These are phyloP conservation scores for Liriodendron chinense DNA, from an alignment of 164 flowering plant species.

Conservation along the genomic window DNA sequence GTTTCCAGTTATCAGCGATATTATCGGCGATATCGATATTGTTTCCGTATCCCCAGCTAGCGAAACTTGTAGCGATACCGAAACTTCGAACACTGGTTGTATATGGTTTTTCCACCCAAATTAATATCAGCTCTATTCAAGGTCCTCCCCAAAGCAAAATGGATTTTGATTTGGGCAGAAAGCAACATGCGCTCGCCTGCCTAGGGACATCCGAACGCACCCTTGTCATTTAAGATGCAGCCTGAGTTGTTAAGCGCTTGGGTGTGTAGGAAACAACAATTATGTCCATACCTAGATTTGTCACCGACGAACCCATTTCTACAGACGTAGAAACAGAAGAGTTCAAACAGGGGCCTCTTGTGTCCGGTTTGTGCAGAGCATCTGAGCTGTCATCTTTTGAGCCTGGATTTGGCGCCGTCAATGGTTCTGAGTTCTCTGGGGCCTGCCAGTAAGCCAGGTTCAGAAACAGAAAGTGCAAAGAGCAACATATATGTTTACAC, in stretches of 20 bases:
- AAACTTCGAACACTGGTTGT: no score
- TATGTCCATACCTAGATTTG: conserved; percentile 3
- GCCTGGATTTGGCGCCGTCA: background rate
- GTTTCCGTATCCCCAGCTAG: no score
- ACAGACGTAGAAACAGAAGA: background rate
- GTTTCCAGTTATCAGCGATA: no score
- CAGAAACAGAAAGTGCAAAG: background rate
- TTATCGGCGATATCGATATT: no score
- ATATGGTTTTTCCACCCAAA: background rate
- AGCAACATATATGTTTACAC: background rate
- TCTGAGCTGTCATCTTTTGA: conserved; percentile 5
- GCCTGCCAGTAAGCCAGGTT: conserved; percentile 1
- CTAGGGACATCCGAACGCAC: background rate
- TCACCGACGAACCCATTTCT: background rate
- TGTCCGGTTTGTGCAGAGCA: background rate
- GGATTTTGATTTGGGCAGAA: background rate
- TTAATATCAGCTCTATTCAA: background rate
- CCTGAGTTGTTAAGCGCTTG: background rate
- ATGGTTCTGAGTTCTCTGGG: background rate
- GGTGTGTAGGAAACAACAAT: background rate
- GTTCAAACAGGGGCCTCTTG: background rate
- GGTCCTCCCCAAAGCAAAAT: background rate
- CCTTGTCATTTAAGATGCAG: background rate
- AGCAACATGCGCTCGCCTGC: background rate
- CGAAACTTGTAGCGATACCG: no score